phyloP scores from a whole-genome alignment of 176 grass and related monocot genomes.

The Juncus inflexus region DNA sequence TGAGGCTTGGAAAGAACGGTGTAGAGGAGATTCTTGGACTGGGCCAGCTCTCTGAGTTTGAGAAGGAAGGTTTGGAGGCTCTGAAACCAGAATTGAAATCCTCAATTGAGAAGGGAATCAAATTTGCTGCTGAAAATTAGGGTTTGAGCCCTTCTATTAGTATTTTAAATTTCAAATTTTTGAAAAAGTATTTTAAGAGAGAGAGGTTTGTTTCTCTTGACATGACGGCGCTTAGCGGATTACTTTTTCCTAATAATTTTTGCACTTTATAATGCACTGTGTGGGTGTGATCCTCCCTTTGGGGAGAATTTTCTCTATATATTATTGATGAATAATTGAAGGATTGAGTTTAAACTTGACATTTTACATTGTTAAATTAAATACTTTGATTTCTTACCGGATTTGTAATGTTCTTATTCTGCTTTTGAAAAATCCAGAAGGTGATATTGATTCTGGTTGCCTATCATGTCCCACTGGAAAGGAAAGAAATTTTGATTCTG shows the following conservation, averaged over 20 bases:
- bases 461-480: too few relatives aligned
- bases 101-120: constrained; percentile 91
- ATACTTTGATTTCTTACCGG: background rate
- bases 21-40: constrained; percentile 46
- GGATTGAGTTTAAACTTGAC: background rate
- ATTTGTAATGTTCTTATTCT: constrained; percentile 20
- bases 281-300: background rate
- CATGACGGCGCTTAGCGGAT: constrained; percentile 8
- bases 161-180: constrained; percentile 30
- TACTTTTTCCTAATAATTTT: constrained; percentile 21
- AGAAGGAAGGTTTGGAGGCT: constrained; percentile 65
- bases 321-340: background rate
- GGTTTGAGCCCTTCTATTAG: background rate
- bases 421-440: constrained; percentile 12
- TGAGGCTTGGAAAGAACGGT: constrained; percentile 78
- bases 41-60: constrained; percentile 40
- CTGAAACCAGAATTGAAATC: constrained; percentile 71
- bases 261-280: constrained; percentile 10
- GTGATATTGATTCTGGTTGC: background rate
- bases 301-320: constrained; percentile 5
- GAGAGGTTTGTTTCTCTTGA: constrained; percentile 17
- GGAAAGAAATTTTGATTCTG: too few relatives aligned
- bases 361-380: too few relatives aligned
- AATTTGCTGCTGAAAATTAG: constrained; percentile 46
- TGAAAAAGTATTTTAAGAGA: constrained; percentile 31